Evolutionary conservation across 148 eudicot genomes (phyloP).

Genomic region (Vaccinium corymbosum): DNA sequence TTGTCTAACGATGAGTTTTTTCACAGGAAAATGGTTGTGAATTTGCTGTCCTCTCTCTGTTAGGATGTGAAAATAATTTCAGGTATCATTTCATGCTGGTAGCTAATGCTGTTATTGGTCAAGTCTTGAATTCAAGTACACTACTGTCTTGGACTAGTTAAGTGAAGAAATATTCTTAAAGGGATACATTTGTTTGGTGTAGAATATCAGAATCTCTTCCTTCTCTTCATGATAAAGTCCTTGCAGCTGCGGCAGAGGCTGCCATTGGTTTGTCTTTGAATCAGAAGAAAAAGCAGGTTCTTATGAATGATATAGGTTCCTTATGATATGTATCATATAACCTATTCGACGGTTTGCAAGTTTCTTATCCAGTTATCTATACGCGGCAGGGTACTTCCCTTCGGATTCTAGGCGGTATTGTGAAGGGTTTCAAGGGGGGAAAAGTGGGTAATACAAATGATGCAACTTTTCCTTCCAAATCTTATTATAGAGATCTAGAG

Average conservation of each 20-base stretch:
- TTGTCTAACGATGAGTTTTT: conserved; percentile 1
- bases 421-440: conserved; percentile 58
- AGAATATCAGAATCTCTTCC: conserved; percentile 63
- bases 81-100: conserved; percentile 34
- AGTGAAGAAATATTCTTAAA: neutral
- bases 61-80: conserved; percentile 41
- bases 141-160: neutral
- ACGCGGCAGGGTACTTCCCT: conserved; percentile 42
- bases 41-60: conserved; percentile 59
- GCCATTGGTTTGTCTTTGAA: conserved; percentile 41
- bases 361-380: conserved; percentile 15
- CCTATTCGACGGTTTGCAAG: conserved; percentile 14
- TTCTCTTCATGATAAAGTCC: conserved; percentile 76
- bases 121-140: neutral
- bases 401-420: conserved; percentile 53
- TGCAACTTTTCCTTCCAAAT: conserved; percentile 19
- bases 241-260: conserved; percentile 77
- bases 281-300: conserved; percentile 64
- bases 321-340: neutral
- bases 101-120: neutral
- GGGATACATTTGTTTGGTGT: conserved; percentile 12
- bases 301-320: conserved; percentile 3
- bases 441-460: conserved; percentile 29
- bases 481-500: conserved; percentile 48
- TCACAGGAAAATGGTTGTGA: conserved; percentile 63